Conservation (phyloP, 1,284 basidiomycete species). For the Fistulinella cinereoalba region DNA sequence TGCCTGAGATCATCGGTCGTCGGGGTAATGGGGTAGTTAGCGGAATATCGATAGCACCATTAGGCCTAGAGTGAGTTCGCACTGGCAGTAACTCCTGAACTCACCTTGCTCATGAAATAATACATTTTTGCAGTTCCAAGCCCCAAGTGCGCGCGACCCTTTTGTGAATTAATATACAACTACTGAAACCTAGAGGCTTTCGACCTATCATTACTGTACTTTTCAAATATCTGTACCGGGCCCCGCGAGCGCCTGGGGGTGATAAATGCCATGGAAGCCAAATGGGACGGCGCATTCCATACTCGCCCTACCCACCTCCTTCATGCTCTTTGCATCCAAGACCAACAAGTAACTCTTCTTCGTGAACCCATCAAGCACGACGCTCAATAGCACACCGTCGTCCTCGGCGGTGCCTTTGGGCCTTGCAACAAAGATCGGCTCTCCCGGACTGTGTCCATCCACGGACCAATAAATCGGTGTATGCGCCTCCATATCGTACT, state of each 20-base stretch:
- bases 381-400: conserved; percentile 37
- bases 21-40: no score
- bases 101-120: no score
- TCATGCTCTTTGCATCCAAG: conserved; percentile 35
- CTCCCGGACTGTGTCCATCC: conserved; percentile 33
- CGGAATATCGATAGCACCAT: no score
- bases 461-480: conserved; percentile 29
- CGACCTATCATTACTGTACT: no score
- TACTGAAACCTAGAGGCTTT: no score
- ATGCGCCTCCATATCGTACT: conserved; percentile 31
- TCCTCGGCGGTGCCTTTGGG: conserved; percentile 33
- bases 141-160: no score
- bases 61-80: no score
- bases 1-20: no score
- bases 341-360: conserved; percentile 36
- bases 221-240: conserved; percentile 22
- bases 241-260: conserved; percentile 5
- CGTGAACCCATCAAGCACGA: conserved; percentile 34
- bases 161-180: no score
- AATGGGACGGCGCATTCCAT: conserved; percentile 34
- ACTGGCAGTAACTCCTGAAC: no score
- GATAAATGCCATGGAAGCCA: conserved; percentile 37
- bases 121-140: no score
- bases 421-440: conserved; percentile 36
- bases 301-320: conserved; percentile 37